Evolutionary conservation across 257 asterid genomes (phyloP), one percentile per base, ranked within the genome.

Genomic region (Solanum chmielewskii): DNA sequence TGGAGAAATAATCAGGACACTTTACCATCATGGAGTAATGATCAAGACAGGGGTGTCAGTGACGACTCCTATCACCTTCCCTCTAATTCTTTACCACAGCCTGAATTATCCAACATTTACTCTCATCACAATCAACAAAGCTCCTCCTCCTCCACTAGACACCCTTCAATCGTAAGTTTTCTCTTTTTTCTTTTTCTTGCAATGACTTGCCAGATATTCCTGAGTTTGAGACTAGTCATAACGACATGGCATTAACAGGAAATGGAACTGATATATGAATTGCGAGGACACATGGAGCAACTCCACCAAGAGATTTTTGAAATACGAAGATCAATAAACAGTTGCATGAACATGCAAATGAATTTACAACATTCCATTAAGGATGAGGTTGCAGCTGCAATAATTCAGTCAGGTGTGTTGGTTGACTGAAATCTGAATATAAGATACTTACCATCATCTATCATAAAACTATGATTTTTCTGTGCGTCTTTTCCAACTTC

Each of bases 231-330:
- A 9, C 70, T 49, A 85, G 78, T 45, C 68, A 81, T 49, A 52
- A 82, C 23, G 15, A 25, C 62, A 12, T 71, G 83, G 39, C n/a
- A 14, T 69, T 87, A 31, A 84, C 94, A 96, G 99, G 98, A 93
- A 90, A 91, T 95, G 95, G 98, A 95, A 83, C 89, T 95, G 88
- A 92, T 96, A 75, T 92, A 91, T 89, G 95, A 96, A 84, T 85
- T 96, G 92, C 94, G 94, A 90, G 93, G 95, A 85, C 96, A 95
- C 35, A 95, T 96, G 96, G 98, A 93, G 90, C 94, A 92, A 85
- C 93, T 96, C 83, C 97, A 91, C 77, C 93, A 89, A 88, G 99
- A 95, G 91, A 91, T 96, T 87, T 88, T 95, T 10, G 95, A 94
- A 88, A 89, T 96, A 68, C 91, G 96, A 81, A 93, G 91, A 88